Evolutionary conservation across 768 basidiomycete genomes (phyloP).

Genomic region (Calocybe cyanea): DNA sequence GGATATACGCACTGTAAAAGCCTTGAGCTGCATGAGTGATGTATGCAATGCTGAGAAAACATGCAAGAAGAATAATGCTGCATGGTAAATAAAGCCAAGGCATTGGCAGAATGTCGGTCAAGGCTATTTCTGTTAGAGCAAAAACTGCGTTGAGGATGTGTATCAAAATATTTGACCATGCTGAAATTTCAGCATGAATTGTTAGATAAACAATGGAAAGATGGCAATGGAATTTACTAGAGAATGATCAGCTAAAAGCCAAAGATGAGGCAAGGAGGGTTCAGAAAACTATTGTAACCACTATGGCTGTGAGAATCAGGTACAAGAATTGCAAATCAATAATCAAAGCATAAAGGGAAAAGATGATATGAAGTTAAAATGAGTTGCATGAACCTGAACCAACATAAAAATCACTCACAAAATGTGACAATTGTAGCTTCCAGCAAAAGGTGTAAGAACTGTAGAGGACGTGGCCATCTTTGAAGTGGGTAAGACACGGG

Average conservation of each 20-base stretch:
- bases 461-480: slow-evolving; percentile 51
- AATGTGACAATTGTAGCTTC: slow-evolving; percentile 47
- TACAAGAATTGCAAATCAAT: background rate
- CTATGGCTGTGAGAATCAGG: slow-evolving; percentile 38
- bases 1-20: slow-evolving; percentile 52
- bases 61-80: slow-evolving; percentile 44
- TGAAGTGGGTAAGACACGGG: slow-evolving; percentile 47
- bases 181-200: slow-evolving; percentile 23
- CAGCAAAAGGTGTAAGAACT: slow-evolving; percentile 54
- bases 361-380: background rate
- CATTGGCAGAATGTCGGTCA: slow-evolving; percentile 47
- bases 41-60: slow-evolving; percentile 67
- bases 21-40: slow-evolving; percentile 58
- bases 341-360: no score
- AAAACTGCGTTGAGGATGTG: slow-evolving; percentile 60
- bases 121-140: slow-evolving; percentile 52
- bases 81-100: slow-evolving; percentile 50
- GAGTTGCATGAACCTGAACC: no score
- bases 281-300: slow-evolving; percentile 68
- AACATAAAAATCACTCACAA: slow-evolving; percentile 39
- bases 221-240: slow-evolving; percentile 28
- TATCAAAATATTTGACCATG: slow-evolving; percentile 55
- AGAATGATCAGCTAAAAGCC: slow-evolving; percentile 37
- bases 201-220: background rate
- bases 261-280: slow-evolving; percentile 38